Evolutionary conservation across 352 stramenopile genomes (phyloP), one percentile per base, ranked within the genome.

Genomic region (Pythium phragmiticola): DNA sequence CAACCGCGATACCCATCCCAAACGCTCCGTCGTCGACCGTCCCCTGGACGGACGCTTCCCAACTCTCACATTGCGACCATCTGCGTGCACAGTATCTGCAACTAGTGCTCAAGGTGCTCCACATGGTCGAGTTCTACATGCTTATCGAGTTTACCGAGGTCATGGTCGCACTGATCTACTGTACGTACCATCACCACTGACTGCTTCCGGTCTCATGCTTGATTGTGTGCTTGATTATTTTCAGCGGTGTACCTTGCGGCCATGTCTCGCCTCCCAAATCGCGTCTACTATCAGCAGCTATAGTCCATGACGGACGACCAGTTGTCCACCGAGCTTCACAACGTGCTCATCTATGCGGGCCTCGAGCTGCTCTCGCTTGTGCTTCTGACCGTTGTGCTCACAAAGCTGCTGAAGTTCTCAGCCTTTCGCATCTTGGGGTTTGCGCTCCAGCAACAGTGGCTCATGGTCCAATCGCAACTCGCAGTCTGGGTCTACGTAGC

Each of bases 341-440:
- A 59, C 19, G 41, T 72, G 21, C 12, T 76, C 11, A 4, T 70
- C 4, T 83, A 77, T 41, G 57, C 63, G 3, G 14, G 33, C 2
- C 49, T 81, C 3, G 68, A 80, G 68, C 28, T 80, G 7, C 30
- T 59, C 7, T 75, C 70, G 2, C 51, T 81, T 4, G 7, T 73
- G 0, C 19, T 57, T 0, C 51, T 81, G 3, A 51, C 56, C 12
- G 11, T 45, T 4, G 46, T 75, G 8, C 19, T 79, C 6, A 41
- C 75, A 2, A 54, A 60, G 2, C 62, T 69, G 30, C 66, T 68
- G 34, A 11, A 43, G 1, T 23, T 76, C 2, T 65, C 56, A 0
- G 13, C 61, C 7, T 46, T 78, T 7, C 60, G 66, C 17, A 46
- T 73, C 17, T 46, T 80, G 4, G 64, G 61, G 14, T 80, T 80